Evolutionary conservation across 768 basidiomycete genomes (phyloP), one percentile per base, ranked within the genome.

Genomic region (Pulveroboletus sp.): DNA sequence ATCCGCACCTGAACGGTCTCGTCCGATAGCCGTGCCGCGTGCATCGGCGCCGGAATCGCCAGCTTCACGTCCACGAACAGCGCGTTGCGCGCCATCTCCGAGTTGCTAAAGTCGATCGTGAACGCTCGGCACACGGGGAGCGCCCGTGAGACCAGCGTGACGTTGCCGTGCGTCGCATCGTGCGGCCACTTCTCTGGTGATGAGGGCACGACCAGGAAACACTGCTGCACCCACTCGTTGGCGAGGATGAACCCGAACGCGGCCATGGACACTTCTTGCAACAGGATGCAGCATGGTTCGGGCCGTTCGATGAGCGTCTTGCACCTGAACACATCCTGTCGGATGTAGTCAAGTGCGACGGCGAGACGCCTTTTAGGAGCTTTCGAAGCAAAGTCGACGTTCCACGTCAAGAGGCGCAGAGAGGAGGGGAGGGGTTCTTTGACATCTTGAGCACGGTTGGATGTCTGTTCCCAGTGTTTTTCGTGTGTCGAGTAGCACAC

Each of bases 391-490:
- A 77, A 81, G 60, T 85, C 78, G 46, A 89, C 57, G 64, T 90
- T 89, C 87, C 87, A 90, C 24, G 85, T 81, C 53, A 89, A 63
- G 42, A 90, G 63, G 47, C 72, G 73, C 41, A 89, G 58, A 30
- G 69, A 69, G 24, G 72, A 59, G n/a, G 78, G 76, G 42, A 71
- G 63, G 8, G 64, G 60, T 8, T 70, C 68, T 35, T 60, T 61
- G 55, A 68, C 56, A 32, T 65, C 65, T 49, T 61, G 59, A 16
- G 68, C 67, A 47, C 69, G 69, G 43, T 69, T 62, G 35, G 67
- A 63, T 12, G 66, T 68, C 50, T 60, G 68, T 44, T 66, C 43
- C 67, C 67, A 68, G 6, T 66, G 62, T 22, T 47, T 59, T 14
- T 66, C 64, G 55, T 66, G 65, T 50, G 57, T 53, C 47, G 67